Evolutionary conservation across 139 green algal genomes (phyloP), one percentile per base, ranked within the genome.

Genomic region (Tetraselmis striata): DNA sequence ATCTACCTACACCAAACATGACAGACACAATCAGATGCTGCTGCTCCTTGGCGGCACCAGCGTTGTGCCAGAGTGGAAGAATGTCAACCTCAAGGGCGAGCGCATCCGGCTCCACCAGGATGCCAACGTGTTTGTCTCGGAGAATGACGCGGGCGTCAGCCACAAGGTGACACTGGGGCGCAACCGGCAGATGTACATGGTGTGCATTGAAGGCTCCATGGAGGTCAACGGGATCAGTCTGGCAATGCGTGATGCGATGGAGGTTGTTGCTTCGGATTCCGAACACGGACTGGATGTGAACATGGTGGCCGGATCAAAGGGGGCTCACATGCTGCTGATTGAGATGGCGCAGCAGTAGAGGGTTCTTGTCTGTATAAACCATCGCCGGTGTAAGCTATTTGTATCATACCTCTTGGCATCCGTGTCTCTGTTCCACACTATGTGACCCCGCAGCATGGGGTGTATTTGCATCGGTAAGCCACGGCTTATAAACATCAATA

Each of bases 11-110:
- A 59, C 67, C 0, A 83, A 84, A 32, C 76, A 76, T 0, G 88
- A 95, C 78, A 78, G 92, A 0, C 89, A 94, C 83, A 96, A 96
- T 84, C 29, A 82, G 28, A 85, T 95, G 80, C 86, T 96, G 86
- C 90, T 92, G 28, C 80, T 96, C 25, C 88, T 96, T 31, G 87
- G 87, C 1, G 91, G 93, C 76, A 94, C 76, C 27, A 79, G 77
- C 0, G 1, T 26, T 0, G 77, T 81, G 31, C 88, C 86, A 11
- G 29, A 23, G 0, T 91, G 89, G 89, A 1, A 75, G 25, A 27
- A 58, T 25, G 22, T 85, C 30, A 74, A 78, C 30, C 5, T 28
- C 24, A 1, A 18, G 23, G 77, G 79, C 23, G 31, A 77, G 0
- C 74, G 77, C 78, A 90, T 92, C 45, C 28, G 75, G 25, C 31